Evolutionary conservation across 352 stramenopile species (phyloP).

Genomic region (Phytophthora colocasiae): DNA sequence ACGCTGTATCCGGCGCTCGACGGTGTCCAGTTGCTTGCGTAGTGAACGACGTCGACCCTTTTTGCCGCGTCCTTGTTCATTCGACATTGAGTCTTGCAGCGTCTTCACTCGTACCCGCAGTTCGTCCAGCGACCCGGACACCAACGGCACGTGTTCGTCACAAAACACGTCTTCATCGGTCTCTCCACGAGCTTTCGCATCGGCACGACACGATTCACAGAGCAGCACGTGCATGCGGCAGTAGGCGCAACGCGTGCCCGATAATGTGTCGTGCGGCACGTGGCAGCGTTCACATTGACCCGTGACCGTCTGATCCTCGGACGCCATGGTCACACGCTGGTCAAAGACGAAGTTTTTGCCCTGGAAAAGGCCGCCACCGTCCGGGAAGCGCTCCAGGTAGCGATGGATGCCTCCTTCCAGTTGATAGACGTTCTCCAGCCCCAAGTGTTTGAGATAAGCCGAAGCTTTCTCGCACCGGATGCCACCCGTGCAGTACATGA

Average conservation of each 20-base stretch:
- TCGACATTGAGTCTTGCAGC: constrained; percentile 44
- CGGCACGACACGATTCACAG: constrained; percentile 53
- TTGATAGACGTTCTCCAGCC: constrained; percentile 78
- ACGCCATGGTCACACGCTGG: constrained; percentile 75
- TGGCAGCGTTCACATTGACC: constrained; percentile 71
- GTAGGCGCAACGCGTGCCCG: constrained; percentile 70
- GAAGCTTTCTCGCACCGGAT: constrained; percentile 89
- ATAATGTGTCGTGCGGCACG: constrained; percentile 67
- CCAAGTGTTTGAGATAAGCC: constrained; percentile 76
- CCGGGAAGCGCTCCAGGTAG: constrained; percentile 82
- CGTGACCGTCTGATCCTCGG: constrained; percentile 57
- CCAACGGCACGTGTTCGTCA: constrained; percentile 57
- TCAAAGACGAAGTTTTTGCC: constrained; percentile 92
- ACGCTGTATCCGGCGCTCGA: constrained; percentile 68
- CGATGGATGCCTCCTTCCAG: constrained; percentile 84
- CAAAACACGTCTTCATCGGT: constrained; percentile 61
- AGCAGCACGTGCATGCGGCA: constrained; percentile 85
- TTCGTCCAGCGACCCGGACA: constrained; percentile 48
- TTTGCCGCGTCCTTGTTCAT: constrained; percentile 50
- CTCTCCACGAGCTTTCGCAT: constrained; percentile 22
- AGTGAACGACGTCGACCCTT: constrained; percentile 80
- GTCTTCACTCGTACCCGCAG: constrained; percentile 37
- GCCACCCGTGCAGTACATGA: constrained; percentile 90
- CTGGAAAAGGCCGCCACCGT: constrained; percentile 72
- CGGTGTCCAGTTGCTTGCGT: constrained; percentile 81